Evolutionary conservation across 139 green algal genomes (phyloP).

Genomic region (Tetratostichococcus sp.): DNA sequence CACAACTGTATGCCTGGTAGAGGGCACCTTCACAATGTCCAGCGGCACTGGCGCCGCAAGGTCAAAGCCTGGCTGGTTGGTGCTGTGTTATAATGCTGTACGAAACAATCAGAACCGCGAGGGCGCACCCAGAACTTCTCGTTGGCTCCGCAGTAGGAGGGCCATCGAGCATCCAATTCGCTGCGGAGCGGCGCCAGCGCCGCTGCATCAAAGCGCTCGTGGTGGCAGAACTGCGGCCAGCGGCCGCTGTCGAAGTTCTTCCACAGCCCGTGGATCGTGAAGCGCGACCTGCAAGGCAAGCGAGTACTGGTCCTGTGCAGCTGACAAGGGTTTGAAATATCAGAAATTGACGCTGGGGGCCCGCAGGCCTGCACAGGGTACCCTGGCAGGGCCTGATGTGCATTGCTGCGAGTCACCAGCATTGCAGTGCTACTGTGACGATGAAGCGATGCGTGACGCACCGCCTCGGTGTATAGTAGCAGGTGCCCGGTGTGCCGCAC

Average conservation of each 20-base stretch:
- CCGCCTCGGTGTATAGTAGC: background rate
- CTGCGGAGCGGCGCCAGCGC: background rate
- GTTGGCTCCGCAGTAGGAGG: background rate
- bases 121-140: background rate
- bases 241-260: slow-evolving; percentile 56
- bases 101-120: too few relatives aligned
- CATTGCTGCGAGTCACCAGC: background rate
- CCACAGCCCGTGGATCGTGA: slow-evolving; percentile 77
- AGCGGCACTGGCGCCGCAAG: too few relatives aligned
- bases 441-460: background rate
- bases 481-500: background rate
- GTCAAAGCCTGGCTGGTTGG: too few relatives aligned
- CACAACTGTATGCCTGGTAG: too few relatives aligned
- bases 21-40: too few relatives aligned
- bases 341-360: background rate
- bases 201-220: background rate
- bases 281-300: slow-evolving; percentile 35
- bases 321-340: background rate
- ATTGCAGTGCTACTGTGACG: background rate
- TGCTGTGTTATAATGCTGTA: too few relatives aligned
- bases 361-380: background rate
- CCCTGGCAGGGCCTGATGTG: background rate
- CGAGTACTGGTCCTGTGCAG: background rate
- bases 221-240: slow-evolving; percentile 56
- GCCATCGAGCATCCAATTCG: slow-evolving; percentile 20